Base-by-base conservation (phyloP, 169 alveolate species). In the Plasmodium gonderi region DNA sequence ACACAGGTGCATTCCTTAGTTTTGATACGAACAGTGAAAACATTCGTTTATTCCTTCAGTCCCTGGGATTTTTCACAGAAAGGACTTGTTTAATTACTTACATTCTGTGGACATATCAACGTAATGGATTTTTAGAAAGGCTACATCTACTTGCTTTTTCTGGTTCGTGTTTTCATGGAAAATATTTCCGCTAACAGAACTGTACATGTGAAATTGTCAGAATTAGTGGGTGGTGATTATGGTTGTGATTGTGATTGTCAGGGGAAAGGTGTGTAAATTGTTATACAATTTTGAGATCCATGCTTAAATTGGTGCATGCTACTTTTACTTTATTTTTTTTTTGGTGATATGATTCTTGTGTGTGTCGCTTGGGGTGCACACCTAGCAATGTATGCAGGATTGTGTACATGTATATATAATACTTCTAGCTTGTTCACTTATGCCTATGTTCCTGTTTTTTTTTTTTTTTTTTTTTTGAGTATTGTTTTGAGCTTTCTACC, bases 101-200 rank as follows among this genome's bases (percentile, higher is more conserved):
- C 91, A 80, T 5, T 72, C 76, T 12, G 12, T 29, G 47, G 92
- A 83, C 7, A 8, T 83, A 29, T 83, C 92, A 12, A 31, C 23
- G 44, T 69, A 76, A 7, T 72, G 31, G 4, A 83, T 83, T 83
- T 69, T 83, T 36, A 74, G 36, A 20, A 83, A 72, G 38, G 38
- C 11, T 26, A 49, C 29, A 9, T 1, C 44, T 26, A 9, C 45
- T 49, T 26, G 38, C 9, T 20, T 64, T 78, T 45, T 47, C 20
- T 14, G 9, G 17, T 14, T 78, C 1, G 65, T 64, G 44, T 78
- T 42, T 29, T 60, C 72, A 23, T 11, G 72, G 72, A 36, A 36
- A 60, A 36, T 7, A 36, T 60, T n/a, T 60, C 40, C 2, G 26
- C 72, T n/a, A 36, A 0, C 17, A 12, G 51, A 23, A 45, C 65